Conservation (phyloP, 257 asterid species). For the Cordia subcordata region DNA sequence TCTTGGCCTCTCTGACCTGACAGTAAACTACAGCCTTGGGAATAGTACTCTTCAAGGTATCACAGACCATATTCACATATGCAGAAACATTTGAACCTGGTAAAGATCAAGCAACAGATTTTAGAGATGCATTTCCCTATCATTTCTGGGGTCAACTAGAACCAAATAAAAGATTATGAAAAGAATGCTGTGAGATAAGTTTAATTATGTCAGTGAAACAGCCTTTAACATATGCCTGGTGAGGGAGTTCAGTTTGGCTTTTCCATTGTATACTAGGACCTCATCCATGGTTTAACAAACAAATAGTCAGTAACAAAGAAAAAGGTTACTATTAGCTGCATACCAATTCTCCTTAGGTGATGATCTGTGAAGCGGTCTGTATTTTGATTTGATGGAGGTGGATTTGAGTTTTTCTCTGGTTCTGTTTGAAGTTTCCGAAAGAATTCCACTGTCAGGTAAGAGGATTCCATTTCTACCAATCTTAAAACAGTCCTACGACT, state of each 20-base stretch:
- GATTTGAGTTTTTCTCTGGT: conserved; percentile 55
- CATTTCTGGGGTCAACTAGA: too few relatives aligned
- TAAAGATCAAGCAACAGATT: not conserved
- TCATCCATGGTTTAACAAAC: not conserved
- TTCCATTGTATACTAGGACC: too few relatives aligned
- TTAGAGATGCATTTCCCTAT: too few relatives aligned
- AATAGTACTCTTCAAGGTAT: conserved; percentile 66
- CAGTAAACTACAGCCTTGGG: conserved; percentile 99
- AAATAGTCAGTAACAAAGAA: not conserved
- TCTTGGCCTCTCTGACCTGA: conserved; percentile 91
- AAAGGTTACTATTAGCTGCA: conserved; percentile 4
- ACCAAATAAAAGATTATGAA: too few relatives aligned
- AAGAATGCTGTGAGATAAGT: too few relatives aligned
- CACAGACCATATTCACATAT: conserved; percentile 80
- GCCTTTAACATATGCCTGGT: too few relatives aligned
- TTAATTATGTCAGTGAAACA: too few relatives aligned
- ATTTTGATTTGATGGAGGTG: conserved; percentile 33
- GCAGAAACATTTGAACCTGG: conserved; percentile 83
- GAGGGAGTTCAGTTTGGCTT: too few relatives aligned
- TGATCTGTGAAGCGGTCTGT: conserved; percentile 73
- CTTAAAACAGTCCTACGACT: conserved; percentile 79
- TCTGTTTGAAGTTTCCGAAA: conserved; percentile 83
- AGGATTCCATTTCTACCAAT: conserved; percentile 95
- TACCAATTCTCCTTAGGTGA: conserved; percentile 79
- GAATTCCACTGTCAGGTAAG: conserved; percentile 91